Conservation (phyloP, 2,329 filamentous ascomycete genomes). For the Erysiphe pulchra region DNA sequence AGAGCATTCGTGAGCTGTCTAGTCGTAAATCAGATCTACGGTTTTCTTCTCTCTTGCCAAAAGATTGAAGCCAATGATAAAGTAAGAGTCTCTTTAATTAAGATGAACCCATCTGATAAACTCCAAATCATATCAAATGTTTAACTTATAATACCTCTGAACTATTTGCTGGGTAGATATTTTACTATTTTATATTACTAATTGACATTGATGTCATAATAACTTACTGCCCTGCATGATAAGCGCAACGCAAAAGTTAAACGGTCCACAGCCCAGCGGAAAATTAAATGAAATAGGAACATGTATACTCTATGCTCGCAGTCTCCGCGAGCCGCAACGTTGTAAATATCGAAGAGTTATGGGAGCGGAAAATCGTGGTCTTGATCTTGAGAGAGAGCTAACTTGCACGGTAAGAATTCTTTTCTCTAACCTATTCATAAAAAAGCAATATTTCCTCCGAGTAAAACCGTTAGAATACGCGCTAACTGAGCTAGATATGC, state of each 20-base stretch:
- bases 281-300: neutral
- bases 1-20: neutral
- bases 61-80: neutral
- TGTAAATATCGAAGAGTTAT: constrained; percentile 13
- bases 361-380: constrained; percentile 23
- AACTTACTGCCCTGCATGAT: neutral
- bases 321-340: neutral
- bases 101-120: neutral
- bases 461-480: too few species aligned
- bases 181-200: neutral
- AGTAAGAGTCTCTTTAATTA: neutral
- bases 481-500: constrained; percentile 43
- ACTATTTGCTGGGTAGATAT: neutral
- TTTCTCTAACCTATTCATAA: neutral
- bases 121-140: neutral
- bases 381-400: constrained; percentile 78
- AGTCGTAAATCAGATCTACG: neutral
- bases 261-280: too few species aligned
- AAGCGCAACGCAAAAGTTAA: neutral
- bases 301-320: neutral
- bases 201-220: neutral
- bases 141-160: neutral
- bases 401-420: constrained; percentile 59
- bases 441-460: too few species aligned
- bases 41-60: neutral